Base-by-base conservation (phyloP, 129 eudicot species). In the Lonicera japonica region DNA sequence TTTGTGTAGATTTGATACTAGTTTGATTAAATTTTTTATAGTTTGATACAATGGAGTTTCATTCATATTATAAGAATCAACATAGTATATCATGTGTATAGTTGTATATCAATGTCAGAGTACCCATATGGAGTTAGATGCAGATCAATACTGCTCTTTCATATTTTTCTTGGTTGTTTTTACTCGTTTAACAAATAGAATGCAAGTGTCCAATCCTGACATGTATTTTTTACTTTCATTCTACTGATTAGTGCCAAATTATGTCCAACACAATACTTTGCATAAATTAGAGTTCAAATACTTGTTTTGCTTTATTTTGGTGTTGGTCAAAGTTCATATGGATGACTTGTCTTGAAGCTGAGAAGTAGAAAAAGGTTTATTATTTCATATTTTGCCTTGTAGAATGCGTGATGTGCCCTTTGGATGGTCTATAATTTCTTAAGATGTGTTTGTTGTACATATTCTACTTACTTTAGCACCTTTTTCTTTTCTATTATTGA, bases 61-160 rank as follows among this genome's bases (percentile, higher is more conserved):
- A n/a, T n/a, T n/a, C n/a, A n/a, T n/a, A n/a, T n/a, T n/a, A n/a
- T n/a, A n/a, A n/a, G n/a, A n/a, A n/a, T n/a, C n/a, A n/a, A n/a
- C n/a, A n/a, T n/a, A n/a, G n/a, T n/a, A n/a, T n/a, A n/a, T n/a
- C n/a, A n/a, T n/a, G n/a, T n/a, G n/a, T n/a, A n/a, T n/a, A n/a
- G n/a, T n/a, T n/a, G n/a, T n/a, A n/a, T n/a, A n/a, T n/a, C n/a
- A n/a, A n/a, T n/a, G n/a, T n/a, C n/a, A n/a, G n/a, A n/a, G n/a
- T n/a, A n/a, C n/a, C n/a, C n/a, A n/a, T n/a, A n/a, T n/a, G n/a
- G n/a, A n/a, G 61, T n/a, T 75, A 75, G 61, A 46, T 61, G 65
- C 64, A 61, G 69, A 68, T 38, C 25, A 65, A 48, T 66, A 21
- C 13, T 11, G 15, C 10, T 21, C 51, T 67, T 25, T 58, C 24